phyloP scores from a whole-genome alignment of 2,329 filamentous ascomycete genomes.

The Stachybotrys chartarum region DNA sequence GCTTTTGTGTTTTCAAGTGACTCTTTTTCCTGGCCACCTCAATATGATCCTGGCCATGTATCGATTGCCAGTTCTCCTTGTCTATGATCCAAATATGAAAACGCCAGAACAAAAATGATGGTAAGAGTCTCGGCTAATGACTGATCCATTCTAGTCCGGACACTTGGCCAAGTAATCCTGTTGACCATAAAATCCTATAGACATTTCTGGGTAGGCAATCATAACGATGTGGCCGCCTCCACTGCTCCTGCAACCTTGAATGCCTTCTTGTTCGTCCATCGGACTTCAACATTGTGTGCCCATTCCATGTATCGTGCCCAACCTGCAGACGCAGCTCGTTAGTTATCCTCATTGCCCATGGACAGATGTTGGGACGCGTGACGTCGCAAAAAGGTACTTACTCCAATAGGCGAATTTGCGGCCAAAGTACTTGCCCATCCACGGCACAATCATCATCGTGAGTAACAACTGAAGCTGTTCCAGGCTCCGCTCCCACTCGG shows the following conservation, averaged over 20 bases:
- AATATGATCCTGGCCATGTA: too few relatives aligned
- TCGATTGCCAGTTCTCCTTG: too few relatives aligned
- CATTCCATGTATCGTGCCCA: slow-evolving; percentile 94
- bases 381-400: slow-evolving; percentile 36
- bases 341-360: background rate
- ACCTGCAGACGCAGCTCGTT: slow-evolving; percentile 43
- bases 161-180: too few relatives aligned
- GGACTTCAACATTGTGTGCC: slow-evolving; percentile 75
- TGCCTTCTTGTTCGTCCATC: slow-evolving; percentile 52
- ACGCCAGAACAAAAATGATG: too few relatives aligned
- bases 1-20: too few relatives aligned
- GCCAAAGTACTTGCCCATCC: slow-evolving; percentile 89
- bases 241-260: slow-evolving; percentile 58
- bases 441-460: slow-evolving; percentile 91
- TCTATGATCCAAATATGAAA: too few relatives aligned
- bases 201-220: slow-evolving; percentile 5
- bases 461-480: slow-evolving; percentile 89
- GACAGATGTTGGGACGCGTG: background rate
- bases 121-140: too few relatives aligned
- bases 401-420: slow-evolving; percentile 95
- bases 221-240: slow-evolving; percentile 52
- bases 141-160: too few relatives aligned
- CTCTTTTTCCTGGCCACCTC: too few relatives aligned
- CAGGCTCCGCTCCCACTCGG: slow-evolving; percentile 89
- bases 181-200: background rate